phyloP scores from a whole-genome alignment of 176 grass and related monocot genomes.

The Rhipidocladum racemiflorum region DNA sequence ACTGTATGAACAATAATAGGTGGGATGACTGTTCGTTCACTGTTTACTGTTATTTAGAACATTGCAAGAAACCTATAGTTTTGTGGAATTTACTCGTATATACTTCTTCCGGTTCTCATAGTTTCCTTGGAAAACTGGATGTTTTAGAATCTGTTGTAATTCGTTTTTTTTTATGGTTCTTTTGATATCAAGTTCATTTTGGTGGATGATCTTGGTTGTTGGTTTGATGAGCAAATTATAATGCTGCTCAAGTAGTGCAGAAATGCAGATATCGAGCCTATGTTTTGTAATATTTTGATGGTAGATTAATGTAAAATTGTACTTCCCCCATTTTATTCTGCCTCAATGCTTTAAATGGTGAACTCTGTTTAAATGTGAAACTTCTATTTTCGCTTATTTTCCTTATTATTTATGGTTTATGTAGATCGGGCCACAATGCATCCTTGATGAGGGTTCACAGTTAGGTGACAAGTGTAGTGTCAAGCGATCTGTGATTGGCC shows the following conservation, averaged over 20 bases:
- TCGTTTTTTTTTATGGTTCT: background rate
- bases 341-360: background rate
- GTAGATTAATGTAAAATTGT: background rate
- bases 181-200: background rate
- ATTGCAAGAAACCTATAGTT: too few relatives aligned
- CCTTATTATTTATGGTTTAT: slow-evolving; percentile 27
- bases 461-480: slow-evolving; percentile 98
- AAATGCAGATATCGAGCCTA: background rate
- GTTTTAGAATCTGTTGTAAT: background rate
- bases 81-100: too few relatives aligned
- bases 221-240: background rate
- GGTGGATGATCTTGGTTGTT: background rate
- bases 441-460: slow-evolving; percentile 90
- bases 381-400: slow-evolving; percentile 23
- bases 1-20: too few relatives aligned
- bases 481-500: slow-evolving; percentile 93
- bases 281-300: slow-evolving; percentile 14
- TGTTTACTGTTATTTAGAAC: too few relatives aligned
- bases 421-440: slow-evolving; percentile 88
- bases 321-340: background rate
- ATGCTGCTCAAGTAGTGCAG: background rate
- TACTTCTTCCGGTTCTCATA: background rate
- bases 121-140: background rate
- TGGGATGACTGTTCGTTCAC: too few relatives aligned
- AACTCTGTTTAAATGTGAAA: background rate